phyloP scores from a whole-genome alignment of 2,329 filamentous ascomycete species.

The Epichloe aotearoae region DNA sequence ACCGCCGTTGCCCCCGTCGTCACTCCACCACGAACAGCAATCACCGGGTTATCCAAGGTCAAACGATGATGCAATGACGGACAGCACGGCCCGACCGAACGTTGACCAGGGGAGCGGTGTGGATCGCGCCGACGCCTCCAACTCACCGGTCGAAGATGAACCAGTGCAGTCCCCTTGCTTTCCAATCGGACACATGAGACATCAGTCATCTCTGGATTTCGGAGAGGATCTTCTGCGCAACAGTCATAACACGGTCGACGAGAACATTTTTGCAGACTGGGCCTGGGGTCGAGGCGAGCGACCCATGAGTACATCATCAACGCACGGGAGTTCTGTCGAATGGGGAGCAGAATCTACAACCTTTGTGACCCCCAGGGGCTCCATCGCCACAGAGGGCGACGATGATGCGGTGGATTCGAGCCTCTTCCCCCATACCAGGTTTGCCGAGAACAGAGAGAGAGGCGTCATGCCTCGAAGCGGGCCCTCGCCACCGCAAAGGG shows the following conservation, averaged over 20 bases:
- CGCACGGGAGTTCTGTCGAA: background rate
- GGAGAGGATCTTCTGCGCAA: constrained; percentile 1
- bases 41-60: background rate
- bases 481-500: too few species aligned
- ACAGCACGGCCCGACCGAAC: background rate
- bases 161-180: background rate
- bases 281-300: background rate
- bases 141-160: background rate
- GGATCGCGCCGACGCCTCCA: too few species aligned
- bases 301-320: too few species aligned
- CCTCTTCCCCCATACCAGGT: background rate
- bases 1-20: background rate
- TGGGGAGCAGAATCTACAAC: background rate
- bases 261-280: constrained; percentile 3
- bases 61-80: background rate
- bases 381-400: background rate
- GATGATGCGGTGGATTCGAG: background rate
- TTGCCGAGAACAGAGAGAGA: background rate
- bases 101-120: too few species aligned
- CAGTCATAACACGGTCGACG: background rate
- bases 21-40: background rate
- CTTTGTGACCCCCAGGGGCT: background rate
- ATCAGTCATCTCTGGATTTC: constrained; percentile 2
- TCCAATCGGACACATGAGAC: background rate
- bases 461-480: too few species aligned